Base-by-base conservation (phyloP, 176 grass and related monocot genomes). In the Paspalum notatum region DNA sequence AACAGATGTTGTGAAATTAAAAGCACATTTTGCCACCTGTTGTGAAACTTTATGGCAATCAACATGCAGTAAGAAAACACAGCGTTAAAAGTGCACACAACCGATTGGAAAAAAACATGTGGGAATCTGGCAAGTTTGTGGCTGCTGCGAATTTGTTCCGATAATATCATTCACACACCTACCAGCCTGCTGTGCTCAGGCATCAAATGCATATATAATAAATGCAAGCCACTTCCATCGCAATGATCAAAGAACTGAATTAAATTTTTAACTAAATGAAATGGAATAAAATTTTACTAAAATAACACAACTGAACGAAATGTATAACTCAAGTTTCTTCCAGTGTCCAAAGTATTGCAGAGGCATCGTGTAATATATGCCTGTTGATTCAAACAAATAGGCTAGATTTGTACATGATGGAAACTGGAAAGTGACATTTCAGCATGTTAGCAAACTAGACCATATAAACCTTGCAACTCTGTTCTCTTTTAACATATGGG, bases 301-400 rank as follows among this genome's bases (percentile, higher is more conserved):
- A 37, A 85, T 49, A 70, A 46, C 61, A 38, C n/a, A 76, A 58
- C 18, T 68, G 5, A 46, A 56, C n/a, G 39, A 26, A 72, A 72
- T 17, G 8, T 32, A 41, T 45, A 41, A 46, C 17, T 9, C 78
- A 79, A 44, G 42, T 24, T 68, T 45, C 71, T 24, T 47, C 12
- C 8, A 48, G 13, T 37, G 26, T 84, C 41, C 12, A 44, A 72
- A 78, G 66, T 71, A 78, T 16, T 71, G n/a, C 16, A 71, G 49
- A 63, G 55, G 15, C 17, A 37, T 12, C 2, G 25, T 12, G 8
- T 46, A 10, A 45, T 37, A 64, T 26, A n/a, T 20, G 9, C 37
- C 37, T 9, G 52, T 65, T 12, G 47, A 32, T 79, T 13, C 16
- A 79, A 72, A 71, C 42, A 68, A 10, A 46, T 68, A 46, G 10